Conservation (phyloP, 495 filamentous ascomycete genomes). For the Hamigera avellanea region DNA sequence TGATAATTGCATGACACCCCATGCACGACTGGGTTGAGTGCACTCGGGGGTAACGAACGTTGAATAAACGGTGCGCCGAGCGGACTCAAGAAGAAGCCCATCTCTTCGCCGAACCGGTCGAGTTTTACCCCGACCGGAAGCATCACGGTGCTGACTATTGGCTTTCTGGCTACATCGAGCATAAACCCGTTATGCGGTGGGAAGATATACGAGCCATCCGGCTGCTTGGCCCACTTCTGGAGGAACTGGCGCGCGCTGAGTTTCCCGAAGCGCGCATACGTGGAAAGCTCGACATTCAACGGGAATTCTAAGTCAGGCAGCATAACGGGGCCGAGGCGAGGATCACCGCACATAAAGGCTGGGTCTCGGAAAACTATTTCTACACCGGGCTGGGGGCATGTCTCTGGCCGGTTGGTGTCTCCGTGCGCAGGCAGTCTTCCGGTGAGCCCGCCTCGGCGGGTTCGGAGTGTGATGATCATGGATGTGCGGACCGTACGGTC, state of each 20-base stretch:
- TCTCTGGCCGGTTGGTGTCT: too few relatives aligned
- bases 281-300: constrained; percentile 20
- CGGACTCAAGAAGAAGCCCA: constrained; percentile 31
- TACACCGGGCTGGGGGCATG: too few relatives aligned
- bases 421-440: too few relatives aligned
- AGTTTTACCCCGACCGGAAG: constrained; percentile 33
- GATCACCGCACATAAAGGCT: constrained; percentile 39
- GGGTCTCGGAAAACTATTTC: constrained; percentile 16
- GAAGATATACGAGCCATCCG: constrained; percentile 26
- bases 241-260: constrained; percentile 40
- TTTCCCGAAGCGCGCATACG: constrained; percentile 36
- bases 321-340: constrained; percentile 34
- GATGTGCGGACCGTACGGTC: too few relatives aligned
- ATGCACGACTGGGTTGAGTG: constrained; percentile 26
- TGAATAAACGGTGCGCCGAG: constrained; percentile 40
- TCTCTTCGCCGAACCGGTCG: constrained; percentile 44
- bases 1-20: constrained; percentile 43
- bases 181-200: constrained; percentile 34
- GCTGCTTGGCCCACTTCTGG: constrained; percentile 25
- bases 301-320: constrained; percentile 26
- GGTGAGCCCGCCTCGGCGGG: too few relatives aligned
- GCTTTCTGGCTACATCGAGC: constrained; percentile 9
- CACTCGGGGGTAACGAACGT: constrained; percentile 40
- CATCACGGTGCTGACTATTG: constrained; percentile 35
- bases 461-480: too few relatives aligned